These are phyloP conservation scores for Suhomyces wounanorum DNA, from an alignment of 1,139 yeast genomes.

Conservation along the genomic window DNA sequence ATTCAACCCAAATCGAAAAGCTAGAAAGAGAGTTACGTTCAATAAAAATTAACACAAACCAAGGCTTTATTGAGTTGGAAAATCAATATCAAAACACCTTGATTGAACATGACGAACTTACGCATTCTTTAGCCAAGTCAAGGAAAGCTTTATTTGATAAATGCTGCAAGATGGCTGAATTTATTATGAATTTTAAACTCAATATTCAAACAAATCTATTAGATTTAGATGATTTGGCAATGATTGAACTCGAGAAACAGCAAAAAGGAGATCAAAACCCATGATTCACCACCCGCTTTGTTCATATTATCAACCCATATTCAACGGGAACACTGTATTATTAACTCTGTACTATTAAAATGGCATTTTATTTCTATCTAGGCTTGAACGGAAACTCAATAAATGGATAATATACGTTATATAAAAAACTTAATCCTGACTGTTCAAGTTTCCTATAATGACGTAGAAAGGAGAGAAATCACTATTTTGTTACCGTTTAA, in stretches of 20 bases:
- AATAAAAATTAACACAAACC: conserved; percentile 53
- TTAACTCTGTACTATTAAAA: conserved; percentile 7
- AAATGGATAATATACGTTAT: not conserved
- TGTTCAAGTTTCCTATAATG: not conserved
- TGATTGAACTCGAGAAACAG: conserved; percentile 39
- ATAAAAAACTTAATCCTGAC: not conserved
- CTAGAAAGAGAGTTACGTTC: conserved; percentile 61
- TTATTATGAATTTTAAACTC: conserved; percentile 63
- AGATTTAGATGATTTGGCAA: conserved; percentile 50
- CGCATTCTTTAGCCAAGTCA: conserved; percentile 48
- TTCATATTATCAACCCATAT: too few relatives aligned
- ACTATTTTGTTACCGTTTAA: too few relatives aligned
- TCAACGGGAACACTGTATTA: not conserved
- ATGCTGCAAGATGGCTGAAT: conserved; percentile 58
- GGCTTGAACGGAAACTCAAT: conserved; percentile 1
- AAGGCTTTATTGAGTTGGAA: conserved; percentile 57
- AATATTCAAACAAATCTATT: conserved; percentile 62
- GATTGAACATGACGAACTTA: conserved; percentile 55
- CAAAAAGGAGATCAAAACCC: conserved; percentile 12
- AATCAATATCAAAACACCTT: conserved; percentile 57
- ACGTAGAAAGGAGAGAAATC: too few relatives aligned
- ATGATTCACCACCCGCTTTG: not conserved
- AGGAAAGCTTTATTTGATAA: conserved; percentile 54
- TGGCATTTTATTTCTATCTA: conserved; percentile 5
- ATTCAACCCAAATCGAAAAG: conserved; percentile 66